Conservation (phyloP, 208 protist species). For the Leptomonas seymouri region DNA sequence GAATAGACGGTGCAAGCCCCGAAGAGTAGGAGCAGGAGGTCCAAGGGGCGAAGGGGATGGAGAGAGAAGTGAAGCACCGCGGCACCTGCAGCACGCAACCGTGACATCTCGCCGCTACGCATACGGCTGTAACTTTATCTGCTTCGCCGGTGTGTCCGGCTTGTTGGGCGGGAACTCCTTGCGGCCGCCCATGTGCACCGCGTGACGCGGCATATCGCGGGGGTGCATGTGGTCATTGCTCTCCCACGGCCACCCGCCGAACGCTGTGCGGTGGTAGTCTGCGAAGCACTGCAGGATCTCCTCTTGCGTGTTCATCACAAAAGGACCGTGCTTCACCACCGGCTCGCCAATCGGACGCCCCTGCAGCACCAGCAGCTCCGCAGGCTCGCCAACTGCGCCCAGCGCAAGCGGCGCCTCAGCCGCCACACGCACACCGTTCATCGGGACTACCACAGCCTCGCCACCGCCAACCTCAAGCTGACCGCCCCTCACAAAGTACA, state of each 20-base stretch:
- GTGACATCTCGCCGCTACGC: background rate
- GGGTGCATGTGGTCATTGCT: constrained; percentile 46
- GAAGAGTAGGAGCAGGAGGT: too few relatives aligned
- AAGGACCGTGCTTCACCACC: constrained; percentile 91
- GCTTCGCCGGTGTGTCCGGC: background rate
- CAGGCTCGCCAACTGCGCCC: constrained; percentile 24
- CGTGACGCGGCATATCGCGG: constrained; percentile 45
- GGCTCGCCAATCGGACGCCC: constrained; percentile 83
- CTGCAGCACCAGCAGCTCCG: constrained; percentile 60
- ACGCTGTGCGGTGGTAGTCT: constrained; percentile 71
- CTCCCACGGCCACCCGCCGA: constrained; percentile 67
- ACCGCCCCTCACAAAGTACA: constrained; percentile 52
- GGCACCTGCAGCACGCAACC: too few relatives aligned
- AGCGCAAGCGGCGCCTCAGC: constrained; percentile 31
- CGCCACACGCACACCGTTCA: constrained; percentile 36
- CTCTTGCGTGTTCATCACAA: constrained; percentile 94
- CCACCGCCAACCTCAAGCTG: constrained; percentile 20
- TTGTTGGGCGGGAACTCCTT: constrained; percentile 44
- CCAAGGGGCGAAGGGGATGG: too few relatives aligned
- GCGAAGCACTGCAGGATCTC: constrained; percentile 89
- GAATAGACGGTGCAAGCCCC: too few relatives aligned
- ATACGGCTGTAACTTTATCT: background rate
- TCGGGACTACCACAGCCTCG: constrained; percentile 16
- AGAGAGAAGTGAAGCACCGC: too few relatives aligned
- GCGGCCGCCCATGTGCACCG: constrained; percentile 35